Evolutionary conservation across 2,329 filamentous ascomycete species (phyloP), one percentile per base, ranked within the genome.

Genomic region (Polytolypa hystricis): DNA sequence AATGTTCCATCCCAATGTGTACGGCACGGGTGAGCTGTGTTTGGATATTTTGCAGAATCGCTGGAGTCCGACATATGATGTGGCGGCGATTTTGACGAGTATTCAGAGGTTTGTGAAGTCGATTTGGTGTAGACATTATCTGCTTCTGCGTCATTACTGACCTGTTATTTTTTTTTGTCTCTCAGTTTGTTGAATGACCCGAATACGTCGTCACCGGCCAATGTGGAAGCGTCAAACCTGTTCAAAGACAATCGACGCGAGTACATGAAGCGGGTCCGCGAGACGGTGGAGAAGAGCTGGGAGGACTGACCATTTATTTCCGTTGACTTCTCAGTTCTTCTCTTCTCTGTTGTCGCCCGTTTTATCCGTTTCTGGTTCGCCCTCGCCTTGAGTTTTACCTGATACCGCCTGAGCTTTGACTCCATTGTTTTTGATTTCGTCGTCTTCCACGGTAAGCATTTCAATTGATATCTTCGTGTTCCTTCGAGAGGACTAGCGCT

Each of bases 1-100:
- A 60, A 98, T 98, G 91, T 98, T 98, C 62, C 91, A 98, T 53
- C 91, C 91, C 12, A 98, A 98, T 56, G 91, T 98, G 39, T 98
- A 98, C 58, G 87, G 84, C 36, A 96, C 87, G 0, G 91, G 91
- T 43, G 91, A 98, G 66, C 72, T 98, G 34, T 98, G 91, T 56
- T 67, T 98, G 47, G 91, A 98, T 56, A 98, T 98, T 48, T 64
- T 98, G 41, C 91, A 98, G 64, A 98, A 98, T 57, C 73, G 91
- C 48, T 98, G 91, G 91, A 96, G 89, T 58, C 91, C 91, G 11
- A 96, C 91, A 7, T 98, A 98, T 60, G 91, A 98, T 62, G 91
- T 98, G 26, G 91, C 91, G 7, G 91, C 91, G 15, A 87, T 98
- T 45, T 65, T 98, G 61, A 98, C 91, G 28, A 96, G 89, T 55